A percentile compares a stretch with the other conserved stretches of the same genome.
Evolutionary conservation across 2,329 filamentous ascomycete genomes (phyloP).

Genomic region (Aspergillus sclerotialis): DNA sequence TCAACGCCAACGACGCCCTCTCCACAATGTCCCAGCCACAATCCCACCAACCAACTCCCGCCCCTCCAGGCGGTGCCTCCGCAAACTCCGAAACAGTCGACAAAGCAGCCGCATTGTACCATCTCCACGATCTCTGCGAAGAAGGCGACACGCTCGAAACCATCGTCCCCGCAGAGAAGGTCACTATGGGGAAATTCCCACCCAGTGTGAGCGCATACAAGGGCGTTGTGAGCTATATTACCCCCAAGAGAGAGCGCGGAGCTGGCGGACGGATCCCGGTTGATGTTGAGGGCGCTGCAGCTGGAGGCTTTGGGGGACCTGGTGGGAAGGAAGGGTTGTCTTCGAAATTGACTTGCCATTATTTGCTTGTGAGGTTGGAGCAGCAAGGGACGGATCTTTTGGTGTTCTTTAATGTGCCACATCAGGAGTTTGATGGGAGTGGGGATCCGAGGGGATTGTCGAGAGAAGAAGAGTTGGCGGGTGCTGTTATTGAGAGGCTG

Average conservation of each 20-base stretch:
- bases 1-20: conserved; percentile 37
- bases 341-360: conserved; percentile 59
- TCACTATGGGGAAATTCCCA: conserved; percentile 47
- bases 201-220: conserved; percentile 15
- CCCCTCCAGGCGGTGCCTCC: conserved; percentile 32
- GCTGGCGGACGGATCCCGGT: conserved; percentile 5
- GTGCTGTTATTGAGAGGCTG: conserved; percentile 40
- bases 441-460: conserved; percentile 63
- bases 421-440: conserved; percentile 64
- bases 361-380: conserved; percentile 71
- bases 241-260: conserved; percentile 9
- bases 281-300: conserved; percentile 10
- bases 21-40: conserved; percentile 12
- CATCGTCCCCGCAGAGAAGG: conserved; percentile 57
- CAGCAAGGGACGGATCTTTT: conserved; percentile 72
- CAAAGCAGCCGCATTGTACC: conserved; percentile 57
- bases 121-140: conserved; percentile 63
- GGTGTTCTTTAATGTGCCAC: conserved; percentile 81
- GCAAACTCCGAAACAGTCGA: conserved; percentile 55
- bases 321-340: conserved; percentile 11
- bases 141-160: conserved; percentile 59
- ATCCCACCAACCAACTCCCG: conserved; percentile 7
- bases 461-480: conserved; percentile 53
- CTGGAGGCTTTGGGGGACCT: conserved; percentile 12
- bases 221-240: conserved; percentile 22